Evolutionary conservation across 106 monocot genomes (phyloP).

Genomic region (Amphibolis antarctica): DNA sequence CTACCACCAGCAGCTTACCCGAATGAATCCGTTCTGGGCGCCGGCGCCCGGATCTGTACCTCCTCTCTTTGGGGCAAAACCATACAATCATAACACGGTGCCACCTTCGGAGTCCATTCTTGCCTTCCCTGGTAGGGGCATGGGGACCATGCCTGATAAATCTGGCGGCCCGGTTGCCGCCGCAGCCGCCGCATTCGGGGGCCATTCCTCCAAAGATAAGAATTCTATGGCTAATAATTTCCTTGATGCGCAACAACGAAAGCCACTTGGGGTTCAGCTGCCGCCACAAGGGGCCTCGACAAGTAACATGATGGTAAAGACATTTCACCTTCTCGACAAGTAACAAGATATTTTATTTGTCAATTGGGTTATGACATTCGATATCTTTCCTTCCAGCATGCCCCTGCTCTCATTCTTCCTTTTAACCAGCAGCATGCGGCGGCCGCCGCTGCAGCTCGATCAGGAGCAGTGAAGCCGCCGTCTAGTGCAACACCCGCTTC

Average conservation of each 20-base stretch:
- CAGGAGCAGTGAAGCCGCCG: constrained; percentile 14
- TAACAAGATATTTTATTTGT: constrained; percentile 1
- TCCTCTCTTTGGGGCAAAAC: constrained; percentile 39
- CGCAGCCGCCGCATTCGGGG: neutral
- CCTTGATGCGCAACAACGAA: constrained; percentile 36
- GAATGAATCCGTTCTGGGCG: constrained; percentile 56
- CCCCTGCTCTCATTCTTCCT: constrained; percentile 72
- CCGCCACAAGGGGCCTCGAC: constrained; percentile 34
- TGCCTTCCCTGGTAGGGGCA: constrained; percentile 25
- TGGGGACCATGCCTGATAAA: constrained; percentile 26
- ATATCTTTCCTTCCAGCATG: constrained; percentile 23
- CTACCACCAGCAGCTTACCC: constrained; percentile 56
- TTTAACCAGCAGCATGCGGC: constrained; percentile 60
- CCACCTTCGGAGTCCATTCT: constrained; percentile 41
- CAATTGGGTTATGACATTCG: neutral
- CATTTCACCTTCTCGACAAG: no score
- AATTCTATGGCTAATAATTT: constrained; percentile 9
- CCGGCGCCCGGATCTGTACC: constrained; percentile 28
- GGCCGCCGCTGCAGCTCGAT: constrained; percentile 17
- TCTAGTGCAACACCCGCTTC: constrained; percentile 15
- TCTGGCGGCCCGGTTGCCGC: constrained; percentile 7
- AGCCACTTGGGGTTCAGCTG: constrained; percentile 41
- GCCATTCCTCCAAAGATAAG: constrained; percentile 29
- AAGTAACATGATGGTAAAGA: constrained; percentile 54
- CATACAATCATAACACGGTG: constrained; percentile 49